These are phyloP conservation scores for Angophora floribunda DNA, from an alignment of 345 rosid genomes.

Conservation along the genomic window DNA sequence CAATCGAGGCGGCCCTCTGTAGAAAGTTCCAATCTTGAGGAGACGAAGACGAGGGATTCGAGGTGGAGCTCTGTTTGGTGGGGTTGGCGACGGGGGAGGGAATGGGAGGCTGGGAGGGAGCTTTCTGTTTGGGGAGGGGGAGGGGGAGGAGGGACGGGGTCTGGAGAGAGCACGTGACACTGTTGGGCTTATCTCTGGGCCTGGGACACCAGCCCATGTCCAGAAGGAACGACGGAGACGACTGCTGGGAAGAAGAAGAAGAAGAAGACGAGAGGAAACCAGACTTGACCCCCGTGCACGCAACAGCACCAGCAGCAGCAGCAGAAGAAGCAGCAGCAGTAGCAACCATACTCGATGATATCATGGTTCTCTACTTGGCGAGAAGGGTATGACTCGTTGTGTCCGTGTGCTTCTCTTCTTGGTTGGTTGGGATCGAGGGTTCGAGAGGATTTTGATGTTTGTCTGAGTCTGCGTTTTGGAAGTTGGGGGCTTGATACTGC, in stretches of 20 bases:
- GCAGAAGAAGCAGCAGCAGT: neutral
- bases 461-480: neutral
- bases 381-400: no score
- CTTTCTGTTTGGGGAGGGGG: conserved; percentile 49
- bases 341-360: neutral
- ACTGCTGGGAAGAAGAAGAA: conserved; percentile 2
- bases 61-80: neutral
- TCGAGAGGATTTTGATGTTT: neutral
- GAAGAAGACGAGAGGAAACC: conserved; percentile 3
- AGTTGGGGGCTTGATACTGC: neutral
- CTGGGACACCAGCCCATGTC: neutral
- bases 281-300: neutral
- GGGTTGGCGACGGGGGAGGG: neutral
- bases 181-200: neutral
- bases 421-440: neutral
- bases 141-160: conserved; percentile 48
- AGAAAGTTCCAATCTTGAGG: conserved; percentile 39
- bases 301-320: neutral
- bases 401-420: neutral
- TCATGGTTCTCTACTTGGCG: neutral
- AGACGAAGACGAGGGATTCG: neutral
- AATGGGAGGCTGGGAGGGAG: conserved; percentile 11
- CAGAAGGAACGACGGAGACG: neutral
- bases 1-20: conserved; percentile 59
- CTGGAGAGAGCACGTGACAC: conserved; percentile 24